Evolutionary conservation across 768 basidiomycete genomes (phyloP).

Genomic region (Mycena vulgaris): DNA sequence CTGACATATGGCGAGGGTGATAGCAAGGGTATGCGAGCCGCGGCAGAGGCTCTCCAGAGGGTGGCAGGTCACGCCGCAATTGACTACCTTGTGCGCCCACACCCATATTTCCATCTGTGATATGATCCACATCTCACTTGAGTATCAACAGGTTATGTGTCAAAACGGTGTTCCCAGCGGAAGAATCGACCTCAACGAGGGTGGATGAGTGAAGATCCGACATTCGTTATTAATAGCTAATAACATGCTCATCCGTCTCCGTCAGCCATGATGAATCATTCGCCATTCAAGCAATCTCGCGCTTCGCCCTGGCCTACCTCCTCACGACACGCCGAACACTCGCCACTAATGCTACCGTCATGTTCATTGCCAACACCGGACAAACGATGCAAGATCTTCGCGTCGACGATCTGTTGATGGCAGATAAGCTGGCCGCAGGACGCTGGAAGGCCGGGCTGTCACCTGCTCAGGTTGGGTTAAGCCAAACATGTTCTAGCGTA

Average conservation of each 20-base stretch:
- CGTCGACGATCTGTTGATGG: constrained; percentile 7
- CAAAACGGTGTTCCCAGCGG: constrained; percentile 11
- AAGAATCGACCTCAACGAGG: background rate
- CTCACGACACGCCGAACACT: background rate
- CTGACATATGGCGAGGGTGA: background rate
- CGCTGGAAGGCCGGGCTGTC: background rate
- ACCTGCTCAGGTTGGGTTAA: too few relatives aligned
- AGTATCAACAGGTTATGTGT: constrained; percentile 1
- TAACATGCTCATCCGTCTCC: background rate
- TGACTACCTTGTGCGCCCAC: constrained; percentile 23
- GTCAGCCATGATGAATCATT: constrained; percentile 1
- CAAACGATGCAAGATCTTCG: constrained; percentile 4
- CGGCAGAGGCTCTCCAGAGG: background rate
- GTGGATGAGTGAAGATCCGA: background rate
- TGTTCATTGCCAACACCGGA: background rate
- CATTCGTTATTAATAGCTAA: too few relatives aligned
- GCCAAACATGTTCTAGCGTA: too few relatives aligned
- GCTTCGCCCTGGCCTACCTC: constrained; percentile 21
- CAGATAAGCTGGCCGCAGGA: background rate
- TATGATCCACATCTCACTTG: background rate
- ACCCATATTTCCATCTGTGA: background rate
- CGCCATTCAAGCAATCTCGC: constrained; percentile 14
- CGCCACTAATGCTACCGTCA: constrained; percentile 5
- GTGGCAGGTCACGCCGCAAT: background rate
- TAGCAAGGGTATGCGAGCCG: constrained; percentile 1